Base-by-base conservation (phyloP, 2,329 filamentous ascomycete species). In the Arachnopeziza araneosa region DNA sequence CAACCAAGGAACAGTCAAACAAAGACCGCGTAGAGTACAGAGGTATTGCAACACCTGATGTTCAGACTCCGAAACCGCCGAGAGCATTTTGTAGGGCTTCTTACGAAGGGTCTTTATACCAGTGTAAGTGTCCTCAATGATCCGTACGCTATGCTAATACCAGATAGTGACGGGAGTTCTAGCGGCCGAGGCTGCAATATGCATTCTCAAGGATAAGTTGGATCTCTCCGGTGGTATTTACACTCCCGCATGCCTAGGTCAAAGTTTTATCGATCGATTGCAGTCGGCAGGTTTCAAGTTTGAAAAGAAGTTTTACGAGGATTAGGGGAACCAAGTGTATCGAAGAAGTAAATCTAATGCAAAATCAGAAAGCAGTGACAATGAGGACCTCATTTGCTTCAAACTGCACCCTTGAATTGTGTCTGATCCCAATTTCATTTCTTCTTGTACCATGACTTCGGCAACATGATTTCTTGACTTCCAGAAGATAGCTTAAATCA, bases 181-280 rank as follows among this genome's bases (percentile, higher is more conserved):
- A 26, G 69, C 90, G 17, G 80, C 81, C 1, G 80, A 91, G 67
- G 88, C 82, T 14, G 89, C 88, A 3, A 75, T 82, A 49, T 84
- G 85, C 0, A 76, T 93, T 32, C 75, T 91, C 19, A 78, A 87
- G 60, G 86, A 88, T 49, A 79, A 85, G 17, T 73, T 69, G 49
- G 76, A 79, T 54, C 75, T 90, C 14, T 78, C 78, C 1, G 89
- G 89, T 21, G 89, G 89, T 2, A 76, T 91, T 24, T 83, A 89
- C 63, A 93, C 90, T 1, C 85, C 89, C 0, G 87, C 89, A 0
- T 88, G 83, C 57, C 75, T 93, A 1, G 89, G 89, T 0, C 84
- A 87, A 66, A 75, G 79, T 10, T 88, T 84, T 68, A 76, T 91
- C 61, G 83, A 91, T 68, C 79, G 86, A 17, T 68, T 90, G 50